phyloP scores from a whole-genome alignment of 2,329 filamentous ascomycete genomes.

The Sporothrix pseudoabietina region DNA sequence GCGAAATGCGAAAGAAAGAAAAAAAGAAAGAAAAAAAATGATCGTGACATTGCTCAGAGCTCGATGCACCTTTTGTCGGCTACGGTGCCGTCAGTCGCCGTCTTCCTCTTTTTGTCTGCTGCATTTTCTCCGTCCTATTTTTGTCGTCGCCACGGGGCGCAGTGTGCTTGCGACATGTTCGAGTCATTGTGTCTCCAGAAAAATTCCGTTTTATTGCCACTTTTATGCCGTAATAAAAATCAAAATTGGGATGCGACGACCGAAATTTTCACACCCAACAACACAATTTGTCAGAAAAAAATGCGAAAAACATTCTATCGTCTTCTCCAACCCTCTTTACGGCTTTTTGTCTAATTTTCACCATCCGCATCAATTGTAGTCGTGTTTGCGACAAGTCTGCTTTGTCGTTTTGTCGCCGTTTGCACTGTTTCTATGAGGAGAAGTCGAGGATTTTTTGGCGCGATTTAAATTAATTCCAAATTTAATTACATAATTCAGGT shows the following conservation, averaged over 20 bases:
- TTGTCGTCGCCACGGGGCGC: slow-evolving; percentile 22
- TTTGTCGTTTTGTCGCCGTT: not conserved
- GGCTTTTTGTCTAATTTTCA: not conserved
- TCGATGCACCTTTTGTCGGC: slow-evolving; percentile 15
- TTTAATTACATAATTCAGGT: slow-evolving; percentile 1
- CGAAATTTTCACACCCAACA: not conserved
- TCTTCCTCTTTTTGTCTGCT: not conserved
- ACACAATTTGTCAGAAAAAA: not conserved
- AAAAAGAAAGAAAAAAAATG: not conserved
- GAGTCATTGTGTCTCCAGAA: slow-evolving; percentile 13
- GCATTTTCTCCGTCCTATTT: slow-evolving; percentile 5
- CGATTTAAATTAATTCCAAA: slow-evolving; percentile 10
- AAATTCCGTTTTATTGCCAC: slow-evolving; percentile 12
- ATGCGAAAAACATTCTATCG: not conserved
- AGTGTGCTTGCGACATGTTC: not conserved
- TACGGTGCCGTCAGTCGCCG: not conserved
- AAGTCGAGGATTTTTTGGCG: slow-evolving; percentile 7
- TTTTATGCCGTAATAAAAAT: slow-evolving; percentile 20
- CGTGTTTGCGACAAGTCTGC: slow-evolving; percentile 3
- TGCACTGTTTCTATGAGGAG: not conserved
- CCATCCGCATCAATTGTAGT: not conserved
- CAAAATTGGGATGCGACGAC: slow-evolving; percentile 16
- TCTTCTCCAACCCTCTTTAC: no score
- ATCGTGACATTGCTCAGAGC: not conserved
- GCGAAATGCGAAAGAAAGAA: not conserved